These are phyloP conservation scores for Dictyostelium firmibasis DNA, from an alignment of 78 protist species.

Conservation along the genomic window DNA sequence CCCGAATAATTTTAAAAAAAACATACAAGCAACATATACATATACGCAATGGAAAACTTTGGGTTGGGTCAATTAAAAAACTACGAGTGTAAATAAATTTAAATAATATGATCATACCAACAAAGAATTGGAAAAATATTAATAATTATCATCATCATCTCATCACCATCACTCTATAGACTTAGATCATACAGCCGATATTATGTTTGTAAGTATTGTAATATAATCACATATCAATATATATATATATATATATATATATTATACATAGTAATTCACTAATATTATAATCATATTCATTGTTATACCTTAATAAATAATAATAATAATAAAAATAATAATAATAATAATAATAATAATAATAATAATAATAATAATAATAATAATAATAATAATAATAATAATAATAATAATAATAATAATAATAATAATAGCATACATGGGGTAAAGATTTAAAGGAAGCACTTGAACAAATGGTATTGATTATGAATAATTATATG, in stretches of 20 bases:
- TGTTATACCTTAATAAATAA: background rate
- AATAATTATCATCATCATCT: background rate
- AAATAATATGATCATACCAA: background rate
- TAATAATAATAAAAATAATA: too few species aligned
- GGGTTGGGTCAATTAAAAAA: slow-evolving; percentile 23
- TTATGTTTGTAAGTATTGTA: slow-evolving; percentile 36
- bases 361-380: background rate
- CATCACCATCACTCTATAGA: background rate
- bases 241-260: too few species aligned
- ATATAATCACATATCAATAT: too few species aligned
- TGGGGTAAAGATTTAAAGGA: slow-evolving; percentile 57
- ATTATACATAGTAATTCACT: too few species aligned
- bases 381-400: too few species aligned
- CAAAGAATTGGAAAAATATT: background rate
- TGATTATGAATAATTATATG: slow-evolving; percentile 68
- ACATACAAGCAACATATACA: too few species aligned
- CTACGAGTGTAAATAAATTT: slow-evolving; percentile 43
- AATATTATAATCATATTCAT: too few species aligned
- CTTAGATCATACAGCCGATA: slow-evolving; percentile 74
- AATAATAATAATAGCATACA: slow-evolving; percentile 30
- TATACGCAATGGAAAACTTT: background rate
- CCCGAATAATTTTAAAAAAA: too few species aligned
- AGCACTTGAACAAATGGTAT: slow-evolving; percentile 63
- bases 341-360: too few species aligned
- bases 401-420: too few species aligned